A percentile compares a stretch with the other conserved stretches of the same genome.
phyloP scores from a whole-genome alignment of 257 asterid species.

The Capsicum baccatum region DNA sequence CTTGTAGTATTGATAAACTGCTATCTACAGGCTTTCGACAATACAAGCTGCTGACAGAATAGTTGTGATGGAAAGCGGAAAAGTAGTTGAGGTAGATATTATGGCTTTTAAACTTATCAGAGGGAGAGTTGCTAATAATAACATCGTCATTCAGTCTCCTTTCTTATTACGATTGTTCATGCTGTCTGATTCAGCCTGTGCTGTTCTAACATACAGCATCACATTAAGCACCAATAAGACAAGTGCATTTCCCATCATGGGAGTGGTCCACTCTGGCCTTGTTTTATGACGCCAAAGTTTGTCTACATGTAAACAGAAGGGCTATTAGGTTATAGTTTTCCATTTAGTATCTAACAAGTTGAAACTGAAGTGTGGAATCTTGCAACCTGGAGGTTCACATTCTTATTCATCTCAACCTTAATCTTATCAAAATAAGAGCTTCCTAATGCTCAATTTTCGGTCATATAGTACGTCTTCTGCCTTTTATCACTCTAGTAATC shows the following conservation, averaged over 20 bases:
- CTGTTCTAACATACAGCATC: background rate
- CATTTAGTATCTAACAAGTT: conserved; percentile 13
- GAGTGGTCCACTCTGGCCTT: conserved; percentile 5
- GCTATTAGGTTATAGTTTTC: conserved; percentile 17
- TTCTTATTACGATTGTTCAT: background rate
- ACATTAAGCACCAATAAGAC: conserved; percentile 5
- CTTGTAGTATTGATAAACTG: conserved; percentile 31
- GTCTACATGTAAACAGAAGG: background rate
- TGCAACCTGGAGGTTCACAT: conserved; percentile 20
- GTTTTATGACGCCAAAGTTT: background rate
- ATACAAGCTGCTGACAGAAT: conserved; percentile 87
- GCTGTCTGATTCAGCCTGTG: background rate
- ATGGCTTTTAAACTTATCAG: conserved; percentile 6
- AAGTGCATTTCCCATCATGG: background rate
- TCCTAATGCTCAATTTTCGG: background rate
- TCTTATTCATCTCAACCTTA: background rate
- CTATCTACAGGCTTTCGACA: conserved; percentile 78
- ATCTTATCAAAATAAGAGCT: background rate
- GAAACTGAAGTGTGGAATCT: background rate
- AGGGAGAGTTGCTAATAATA: background rate
- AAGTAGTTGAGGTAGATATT: conserved; percentile 73
- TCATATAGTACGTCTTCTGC: background rate
- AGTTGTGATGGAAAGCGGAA: conserved; percentile 85
- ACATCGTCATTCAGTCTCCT: conserved; percentile 6
- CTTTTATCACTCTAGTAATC: conserved; percentile 14